Evolutionary conservation across 371 early-diverging fungal genomes (phyloP).

Genomic region (Dinochytrium kinnereticum): DNA sequence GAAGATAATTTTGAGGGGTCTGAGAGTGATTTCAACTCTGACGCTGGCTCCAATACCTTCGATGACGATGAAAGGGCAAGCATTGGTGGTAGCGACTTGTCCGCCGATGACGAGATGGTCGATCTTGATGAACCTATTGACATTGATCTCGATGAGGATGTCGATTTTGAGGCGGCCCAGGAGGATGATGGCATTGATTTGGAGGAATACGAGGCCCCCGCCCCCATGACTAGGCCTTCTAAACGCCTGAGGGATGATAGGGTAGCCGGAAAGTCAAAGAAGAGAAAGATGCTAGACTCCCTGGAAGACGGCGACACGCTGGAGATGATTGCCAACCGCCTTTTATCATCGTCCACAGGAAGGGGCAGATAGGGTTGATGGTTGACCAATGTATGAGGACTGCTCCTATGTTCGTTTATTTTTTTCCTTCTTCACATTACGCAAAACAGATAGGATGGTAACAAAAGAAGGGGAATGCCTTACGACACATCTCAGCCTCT

Average conservation of each 20-base stretch:
- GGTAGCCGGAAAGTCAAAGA: not conserved
- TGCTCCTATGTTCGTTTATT: not conserved
- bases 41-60: too few species aligned
- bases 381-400: not conserved
- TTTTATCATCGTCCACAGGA: not conserved
- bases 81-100: conserved; percentile 7
- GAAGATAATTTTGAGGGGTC: conserved; percentile 10
- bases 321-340: not conserved
- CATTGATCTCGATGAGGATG: conserved; percentile 27
- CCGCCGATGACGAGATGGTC: conserved; percentile 21
- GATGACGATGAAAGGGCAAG: too few species aligned
- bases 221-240: not conserved
- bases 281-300: not conserved
- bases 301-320: conserved; percentile 4
- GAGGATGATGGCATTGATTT: not conserved
- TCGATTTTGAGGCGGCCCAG: not conserved
- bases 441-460: too few species aligned
- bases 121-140: conserved; percentile 14
- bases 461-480: too few species aligned
- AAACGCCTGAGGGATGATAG: not conserved
- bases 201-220: not conserved
- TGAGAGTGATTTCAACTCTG: conserved; percentile 19
- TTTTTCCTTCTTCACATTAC: not conserved
- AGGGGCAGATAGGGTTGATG: too few species aligned
- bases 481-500: too few species aligned